Conservation (phyloP, 2,329 filamentous ascomycete species). For the Aspergillus unguis region DNA sequence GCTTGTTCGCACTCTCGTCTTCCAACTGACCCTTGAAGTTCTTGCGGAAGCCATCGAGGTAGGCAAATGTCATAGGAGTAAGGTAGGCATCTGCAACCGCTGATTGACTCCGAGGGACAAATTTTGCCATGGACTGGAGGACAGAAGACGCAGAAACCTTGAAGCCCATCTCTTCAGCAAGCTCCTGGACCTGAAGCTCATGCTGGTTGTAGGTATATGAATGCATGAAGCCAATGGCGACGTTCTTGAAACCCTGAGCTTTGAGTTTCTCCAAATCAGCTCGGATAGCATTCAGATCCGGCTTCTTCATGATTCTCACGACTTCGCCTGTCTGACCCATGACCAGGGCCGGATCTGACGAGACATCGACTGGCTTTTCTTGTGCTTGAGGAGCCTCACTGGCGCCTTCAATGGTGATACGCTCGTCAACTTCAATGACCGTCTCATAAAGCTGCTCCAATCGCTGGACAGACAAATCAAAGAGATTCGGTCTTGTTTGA, state of each 20-base stretch:
- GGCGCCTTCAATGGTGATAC: constrained; percentile 45
- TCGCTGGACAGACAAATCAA: constrained; percentile 77
- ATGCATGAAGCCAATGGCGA: constrained; percentile 84
- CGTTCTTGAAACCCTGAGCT: constrained; percentile 66
- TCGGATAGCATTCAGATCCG: constrained; percentile 51
- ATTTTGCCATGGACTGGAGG: constrained; percentile 79
- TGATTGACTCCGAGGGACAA: constrained; percentile 68
- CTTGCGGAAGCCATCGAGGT: constrained; percentile 50
- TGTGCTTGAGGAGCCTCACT: constrained; percentile 24
- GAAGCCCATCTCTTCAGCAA: constrained; percentile 75
- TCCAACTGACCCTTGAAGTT: constrained; percentile 73
- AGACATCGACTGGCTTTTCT: constrained; percentile 14
- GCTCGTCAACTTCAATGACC: constrained; percentile 24
- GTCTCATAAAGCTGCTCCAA: constrained; percentile 53
- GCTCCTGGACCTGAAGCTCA: constrained; percentile 67
- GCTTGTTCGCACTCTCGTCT: constrained; percentile 15
- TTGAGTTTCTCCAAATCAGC: constrained; percentile 62
- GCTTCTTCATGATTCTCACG: constrained; percentile 62
- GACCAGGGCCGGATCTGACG: constrained; percentile 55
- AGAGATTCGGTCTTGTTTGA: constrained; percentile 79
- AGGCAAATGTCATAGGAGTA: constrained; percentile 70
- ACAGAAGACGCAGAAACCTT: constrained; percentile 70
- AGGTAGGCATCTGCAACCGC: constrained; percentile 75
- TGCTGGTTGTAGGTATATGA: constrained; percentile 83
- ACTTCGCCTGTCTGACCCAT: constrained; percentile 60